Conservation (phyloP, 768 basidiomycete genomes). For the Naganishia friedmannii region DNA sequence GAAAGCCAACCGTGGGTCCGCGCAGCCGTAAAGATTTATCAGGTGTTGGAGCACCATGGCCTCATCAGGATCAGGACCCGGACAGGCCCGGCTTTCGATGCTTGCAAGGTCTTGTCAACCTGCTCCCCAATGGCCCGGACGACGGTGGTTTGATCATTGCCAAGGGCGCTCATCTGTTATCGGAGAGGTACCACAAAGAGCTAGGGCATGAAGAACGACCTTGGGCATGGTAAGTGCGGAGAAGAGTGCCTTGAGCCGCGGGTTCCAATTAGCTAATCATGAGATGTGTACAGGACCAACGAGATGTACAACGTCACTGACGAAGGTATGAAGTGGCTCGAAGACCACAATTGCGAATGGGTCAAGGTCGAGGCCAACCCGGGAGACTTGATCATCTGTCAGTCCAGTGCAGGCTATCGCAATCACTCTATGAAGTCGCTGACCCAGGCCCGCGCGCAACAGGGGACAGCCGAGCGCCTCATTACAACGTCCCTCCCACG, state of each 20-base stretch:
- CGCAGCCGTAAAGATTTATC: not conserved
- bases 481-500: conserved; percentile 40
- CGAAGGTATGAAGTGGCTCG: conserved; percentile 43
- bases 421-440: not conserved
- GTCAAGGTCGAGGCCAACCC: conserved; percentile 43
- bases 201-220: conserved; percentile 35
- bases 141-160: conserved; percentile 43
- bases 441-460: not conserved
- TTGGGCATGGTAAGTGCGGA: conserved; percentile 17
- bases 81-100: conserved; percentile 13
- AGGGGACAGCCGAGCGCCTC: conserved; percentile 15
- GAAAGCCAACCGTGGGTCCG: not conserved
- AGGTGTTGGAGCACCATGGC: not conserved
- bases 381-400: conserved; percentile 50
- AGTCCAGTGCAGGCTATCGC: conserved; percentile 11
- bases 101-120: conserved; percentile 36
- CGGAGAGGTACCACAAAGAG: conserved; percentile 36
- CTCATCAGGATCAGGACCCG: conserved; percentile 21
- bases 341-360: conserved; percentile 42
- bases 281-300: conserved; percentile 7
- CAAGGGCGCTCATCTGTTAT: conserved; percentile 28
- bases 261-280: conserved; percentile 2
- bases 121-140: conserved; percentile 38
- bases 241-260: not conserved
- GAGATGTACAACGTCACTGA: conserved; percentile 37